Percentiles rank a stretch among this genome's conserved stretches.
Evolutionary conservation across 768 basidiomycete species (phyloP).

Genomic region (Russula olivacea): DNA sequence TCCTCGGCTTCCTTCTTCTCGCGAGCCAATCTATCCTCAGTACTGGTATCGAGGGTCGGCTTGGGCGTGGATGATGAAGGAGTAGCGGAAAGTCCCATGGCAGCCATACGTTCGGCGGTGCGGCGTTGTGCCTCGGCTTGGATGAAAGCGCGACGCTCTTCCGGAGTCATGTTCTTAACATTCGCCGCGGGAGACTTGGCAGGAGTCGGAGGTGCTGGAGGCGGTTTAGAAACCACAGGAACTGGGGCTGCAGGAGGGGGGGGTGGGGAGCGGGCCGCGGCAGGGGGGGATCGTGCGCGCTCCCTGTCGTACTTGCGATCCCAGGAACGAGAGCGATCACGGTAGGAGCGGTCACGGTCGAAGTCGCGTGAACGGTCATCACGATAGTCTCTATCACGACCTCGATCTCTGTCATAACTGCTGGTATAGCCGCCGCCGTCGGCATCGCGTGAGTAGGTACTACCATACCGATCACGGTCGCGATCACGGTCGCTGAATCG

Average conservation of each 20-base stretch:
- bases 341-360: slow-evolving; percentile 39
- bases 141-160: slow-evolving; percentile 73
- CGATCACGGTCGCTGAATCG: slow-evolving; percentile 50
- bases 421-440: slow-evolving; percentile 34
- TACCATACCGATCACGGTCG: slow-evolving; percentile 31
- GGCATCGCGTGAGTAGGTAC: slow-evolving; percentile 29
- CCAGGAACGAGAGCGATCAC: slow-evolving; percentile 25
- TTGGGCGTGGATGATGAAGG: slow-evolving; percentile 36
- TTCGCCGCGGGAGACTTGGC: slow-evolving; percentile 53
- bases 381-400: slow-evolving; percentile 37
- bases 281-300: slow-evolving; percentile 32
- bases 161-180: slow-evolving; percentile 76
- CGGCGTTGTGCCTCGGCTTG: slow-evolving; percentile 75
- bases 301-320: slow-evolving; percentile 32
- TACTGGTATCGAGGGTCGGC: slow-evolving; percentile 63
- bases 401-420: slow-evolving; percentile 40
- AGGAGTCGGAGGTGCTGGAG: slow-evolving; percentile 48
- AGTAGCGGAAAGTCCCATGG: slow-evolving; percentile 62
- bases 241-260: slow-evolving; percentile 43
- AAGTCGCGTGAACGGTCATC: slow-evolving; percentile 36
- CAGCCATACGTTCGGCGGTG: slow-evolving; percentile 78
- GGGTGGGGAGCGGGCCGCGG: slow-evolving; percentile 41
- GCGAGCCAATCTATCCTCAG: slow-evolving; percentile 76
- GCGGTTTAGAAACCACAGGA: slow-evolving; percentile 37
- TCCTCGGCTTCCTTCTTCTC: slow-evolving; percentile 92